Base-by-base conservation (phyloP, 2,329 filamentous ascomycete genomes). In the Dendryphion nanum region DNA sequence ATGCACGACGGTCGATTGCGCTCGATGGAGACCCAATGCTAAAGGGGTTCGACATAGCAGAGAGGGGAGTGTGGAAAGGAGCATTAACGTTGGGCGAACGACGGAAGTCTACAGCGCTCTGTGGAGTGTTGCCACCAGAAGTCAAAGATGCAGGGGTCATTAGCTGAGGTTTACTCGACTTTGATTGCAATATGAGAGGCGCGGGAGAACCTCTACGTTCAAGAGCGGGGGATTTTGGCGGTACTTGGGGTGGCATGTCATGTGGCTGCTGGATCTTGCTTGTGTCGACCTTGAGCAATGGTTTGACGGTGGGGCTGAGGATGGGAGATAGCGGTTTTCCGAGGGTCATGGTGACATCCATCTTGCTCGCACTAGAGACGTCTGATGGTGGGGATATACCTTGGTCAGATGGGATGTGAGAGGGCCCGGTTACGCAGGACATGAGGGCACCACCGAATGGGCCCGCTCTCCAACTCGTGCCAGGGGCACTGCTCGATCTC, bases 361-460 rank as follows among this genome's bases (percentile, higher is more conserved):
- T 15, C 24, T 43, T 46, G 29, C 23, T 40, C 14, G 35, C 26
- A 30, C 34, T 50, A 30, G 45, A 37, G 14, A 47, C 29, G 6
- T 63, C 59, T 3, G 23, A 10, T 8, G n/a, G 10, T 26, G 23
- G 23, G 19, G 47, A 36, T 14, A 34, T 48, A n/a, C 20, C 43
- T 18, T 58, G 43, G 16, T 55, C 47, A 20, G 47, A 30, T 20
- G 42, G 42, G 24, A 52, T 39, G 4, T 55, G 47, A 8, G 61
- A 58, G 30, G 64, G 65, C 2, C 63, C 61, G 21, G 61, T 66
- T 17, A 68, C 55, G 37, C 63, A 64, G 20, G 61, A 58, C 19
- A 64, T 54, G 49, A 67, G 56, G 30, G 65, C 64, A 57, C 67
- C 64, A 15, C 64, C 64, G 40, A 68, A 67, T 3, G 64, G 64